These are phyloP conservation scores for Oryza meridionalis DNA, from an alignment of 176 grass and related monocot species.

Conservation along the genomic window DNA sequence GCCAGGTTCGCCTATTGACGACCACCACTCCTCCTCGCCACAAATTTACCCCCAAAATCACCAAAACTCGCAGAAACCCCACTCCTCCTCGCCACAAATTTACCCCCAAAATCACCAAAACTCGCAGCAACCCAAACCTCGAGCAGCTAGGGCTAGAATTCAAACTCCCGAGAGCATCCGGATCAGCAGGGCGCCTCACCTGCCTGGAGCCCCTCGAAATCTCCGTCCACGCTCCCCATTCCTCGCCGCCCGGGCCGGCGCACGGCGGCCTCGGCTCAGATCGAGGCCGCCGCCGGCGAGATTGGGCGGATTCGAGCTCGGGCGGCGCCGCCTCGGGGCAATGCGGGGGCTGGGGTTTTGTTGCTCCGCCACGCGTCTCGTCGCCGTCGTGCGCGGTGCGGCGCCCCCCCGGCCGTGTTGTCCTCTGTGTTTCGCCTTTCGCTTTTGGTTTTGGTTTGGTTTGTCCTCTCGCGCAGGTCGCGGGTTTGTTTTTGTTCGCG, in stretches of 20 bases:
- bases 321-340: constrained; percentile 12
- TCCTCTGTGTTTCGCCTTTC: background rate
- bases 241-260: constrained; percentile 6
- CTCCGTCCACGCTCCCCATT: constrained; percentile 80
- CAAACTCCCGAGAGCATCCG: background rate
- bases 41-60: background rate
- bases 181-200: constrained; percentile 40
- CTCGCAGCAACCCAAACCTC: background rate
- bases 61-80: background rate
- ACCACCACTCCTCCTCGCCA: background rate
- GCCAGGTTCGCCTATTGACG: background rate
- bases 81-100: background rate
- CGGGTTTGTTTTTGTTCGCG: constrained; percentile 15
- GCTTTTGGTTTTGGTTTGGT: constrained; percentile 35
- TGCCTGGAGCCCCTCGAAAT: constrained; percentile 52
- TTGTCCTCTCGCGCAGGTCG: constrained; percentile 23
- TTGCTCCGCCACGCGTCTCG: background rate
- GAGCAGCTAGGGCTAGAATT: constrained; percentile 18
- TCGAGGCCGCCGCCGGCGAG: constrained; percentile 30
- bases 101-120: constrained; percentile 16
- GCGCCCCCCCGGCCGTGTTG: background rate
- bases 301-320: constrained; percentile 26
- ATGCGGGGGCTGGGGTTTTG: constrained; percentile 41
- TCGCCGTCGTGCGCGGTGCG: constrained; percentile 21
- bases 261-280: constrained; percentile 18